Conservation (phyloP, 169 alveolate species). For the Eimeria mitis region DNA sequence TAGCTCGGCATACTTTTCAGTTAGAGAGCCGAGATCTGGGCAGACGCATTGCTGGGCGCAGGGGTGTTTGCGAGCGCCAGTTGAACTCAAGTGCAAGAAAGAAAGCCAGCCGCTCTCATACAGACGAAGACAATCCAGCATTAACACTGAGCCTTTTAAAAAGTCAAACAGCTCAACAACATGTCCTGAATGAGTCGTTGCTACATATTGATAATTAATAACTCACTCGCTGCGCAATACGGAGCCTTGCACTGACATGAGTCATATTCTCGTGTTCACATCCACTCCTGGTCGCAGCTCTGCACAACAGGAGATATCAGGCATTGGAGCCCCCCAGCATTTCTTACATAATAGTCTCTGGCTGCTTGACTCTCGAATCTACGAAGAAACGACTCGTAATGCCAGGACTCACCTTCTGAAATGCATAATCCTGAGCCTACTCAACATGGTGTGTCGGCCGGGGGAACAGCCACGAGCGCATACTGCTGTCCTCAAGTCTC, state of each 20-base stretch:
- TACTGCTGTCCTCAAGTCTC: not conserved
- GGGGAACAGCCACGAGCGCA: not conserved
- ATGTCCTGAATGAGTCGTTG: not conserved
- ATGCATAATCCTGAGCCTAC: not conserved
- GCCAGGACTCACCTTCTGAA: not conserved
- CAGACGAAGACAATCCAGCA: not conserved
- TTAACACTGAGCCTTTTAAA: not conserved
- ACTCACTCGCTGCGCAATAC: not conserved
- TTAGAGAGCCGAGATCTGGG: not conserved
- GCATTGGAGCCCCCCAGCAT: not conserved
- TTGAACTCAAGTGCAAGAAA: not conserved
- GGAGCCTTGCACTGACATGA: not conserved
- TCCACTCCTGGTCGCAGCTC: not conserved
- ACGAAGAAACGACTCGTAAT: not conserved
- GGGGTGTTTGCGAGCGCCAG: not conserved
- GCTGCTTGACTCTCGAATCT: not conserved
- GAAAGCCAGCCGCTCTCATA: not conserved
- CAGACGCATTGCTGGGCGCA: not conserved
- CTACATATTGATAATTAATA: not conserved
- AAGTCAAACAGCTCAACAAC: not conserved
- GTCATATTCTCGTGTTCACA: not conserved
- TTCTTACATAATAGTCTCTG: not conserved
- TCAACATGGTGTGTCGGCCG: not conserved
- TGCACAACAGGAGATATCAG: not conserved
- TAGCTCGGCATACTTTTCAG: not conserved